Conservation (phyloP, 1,284 basidiomycete genomes). For the Apiotrichum laibachii region DNA sequence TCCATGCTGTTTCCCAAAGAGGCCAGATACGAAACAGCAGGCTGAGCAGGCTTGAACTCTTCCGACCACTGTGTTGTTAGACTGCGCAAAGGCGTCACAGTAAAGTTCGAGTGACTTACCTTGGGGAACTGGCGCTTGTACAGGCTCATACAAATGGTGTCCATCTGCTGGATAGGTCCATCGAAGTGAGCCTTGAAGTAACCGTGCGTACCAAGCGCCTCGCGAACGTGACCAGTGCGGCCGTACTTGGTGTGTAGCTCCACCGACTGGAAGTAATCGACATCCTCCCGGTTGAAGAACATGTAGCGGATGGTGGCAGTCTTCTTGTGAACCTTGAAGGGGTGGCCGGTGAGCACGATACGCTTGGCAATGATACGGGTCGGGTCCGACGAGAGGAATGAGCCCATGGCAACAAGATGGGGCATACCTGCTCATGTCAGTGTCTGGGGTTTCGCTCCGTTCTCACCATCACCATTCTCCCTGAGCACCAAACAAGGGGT, state of each 20-base stretch:
- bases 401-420: constrained; percentile 84
- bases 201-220: constrained; percentile 94
- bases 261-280: constrained; percentile 89
- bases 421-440: constrained; percentile 57
- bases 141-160: constrained; percentile 84
- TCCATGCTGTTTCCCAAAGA: constrained; percentile 27
- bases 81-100: not conserved
- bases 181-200: constrained; percentile 99
- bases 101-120: constrained; percentile 4
- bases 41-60: constrained; percentile 2
- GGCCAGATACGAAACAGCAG: not conserved
- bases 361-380: constrained; percentile 90
- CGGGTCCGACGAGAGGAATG: constrained; percentile 83
- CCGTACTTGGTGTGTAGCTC: constrained; percentile 92
- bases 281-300: constrained; percentile 94
- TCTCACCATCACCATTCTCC: not conserved
- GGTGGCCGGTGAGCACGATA: constrained; percentile 89
- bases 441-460: not conserved
- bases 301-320: constrained; percentile 97
- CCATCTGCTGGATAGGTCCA: constrained; percentile 92
- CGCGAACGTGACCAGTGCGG: constrained; percentile 83
- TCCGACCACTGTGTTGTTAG: constrained; percentile 26
- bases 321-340: constrained; percentile 96
- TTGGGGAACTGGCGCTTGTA: constrained; percentile 89
- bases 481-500: constrained; percentile 62